Evolutionary conservation across 208 protist species (phyloP).

Genomic region (Phytomonas francai): DNA sequence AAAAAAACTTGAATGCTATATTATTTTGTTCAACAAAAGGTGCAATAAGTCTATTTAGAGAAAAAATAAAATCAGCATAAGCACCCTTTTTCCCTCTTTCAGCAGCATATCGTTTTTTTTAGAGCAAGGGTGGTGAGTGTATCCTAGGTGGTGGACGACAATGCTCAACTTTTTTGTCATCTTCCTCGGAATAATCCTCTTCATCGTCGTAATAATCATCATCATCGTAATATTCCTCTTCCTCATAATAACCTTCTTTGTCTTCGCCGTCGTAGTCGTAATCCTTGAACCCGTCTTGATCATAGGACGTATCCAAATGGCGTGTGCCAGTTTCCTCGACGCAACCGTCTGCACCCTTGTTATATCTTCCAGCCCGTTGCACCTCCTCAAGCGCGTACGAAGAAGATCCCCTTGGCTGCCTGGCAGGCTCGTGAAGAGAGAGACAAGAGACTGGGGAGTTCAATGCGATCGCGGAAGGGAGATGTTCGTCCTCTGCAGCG

Average conservation of each 20-base stretch:
- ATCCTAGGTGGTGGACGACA: slow-evolving; percentile 25
- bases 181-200: slow-evolving; percentile 18
- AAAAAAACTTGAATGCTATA: background rate
- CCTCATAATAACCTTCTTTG: slow-evolving; percentile 2
- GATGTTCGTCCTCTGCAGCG: background rate
- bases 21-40: background rate
- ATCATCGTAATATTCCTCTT: slow-evolving; percentile 12
- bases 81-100: background rate
- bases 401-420: background rate
- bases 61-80: background rate
- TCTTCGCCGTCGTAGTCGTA: slow-evolving; percentile 5
- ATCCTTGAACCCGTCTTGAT: background rate
- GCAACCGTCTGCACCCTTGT: background rate
- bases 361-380: background rate
- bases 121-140: slow-evolving; percentile 44
- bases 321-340: background rate
- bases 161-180: slow-evolving; percentile 16
- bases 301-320: background rate
- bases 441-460: background rate
- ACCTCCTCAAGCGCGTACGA: background rate
- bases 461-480: background rate
- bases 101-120: background rate
- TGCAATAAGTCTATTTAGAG: background rate
- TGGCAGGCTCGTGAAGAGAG: background rate
- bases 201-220: slow-evolving; percentile 12